These are phyloP conservation scores for Collybiopsis luxurians DNA, from an alignment of 768 basidiomycete genomes.

Conservation along the genomic window DNA sequence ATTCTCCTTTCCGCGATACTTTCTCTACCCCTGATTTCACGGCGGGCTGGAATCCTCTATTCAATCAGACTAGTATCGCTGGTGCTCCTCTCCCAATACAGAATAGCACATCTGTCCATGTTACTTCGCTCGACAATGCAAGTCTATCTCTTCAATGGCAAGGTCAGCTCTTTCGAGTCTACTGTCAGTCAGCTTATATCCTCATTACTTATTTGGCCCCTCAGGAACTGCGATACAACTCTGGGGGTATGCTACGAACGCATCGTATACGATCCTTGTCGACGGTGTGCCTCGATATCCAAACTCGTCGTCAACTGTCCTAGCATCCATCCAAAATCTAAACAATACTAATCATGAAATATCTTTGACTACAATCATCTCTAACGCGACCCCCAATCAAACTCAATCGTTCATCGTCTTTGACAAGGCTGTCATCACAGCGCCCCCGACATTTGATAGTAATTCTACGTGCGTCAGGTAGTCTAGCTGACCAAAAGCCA, in stretches of 20 bases:
- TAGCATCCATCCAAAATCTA: slow-evolving; percentile 50
- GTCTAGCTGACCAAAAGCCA: not conserved
- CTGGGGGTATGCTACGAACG: slow-evolving; percentile 44
- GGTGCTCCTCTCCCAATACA: slow-evolving; percentile 42
- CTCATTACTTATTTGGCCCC: not conserved
- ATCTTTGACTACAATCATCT: slow-evolving; percentile 46
- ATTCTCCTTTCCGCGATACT: slow-evolving; percentile 59
- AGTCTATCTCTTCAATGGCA: slow-evolving; percentile 56
- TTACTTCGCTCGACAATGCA: slow-evolving; percentile 60
- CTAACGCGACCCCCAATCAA: slow-evolving; percentile 23
- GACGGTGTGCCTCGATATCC: slow-evolving; percentile 40
- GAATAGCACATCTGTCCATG: slow-evolving; percentile 50
- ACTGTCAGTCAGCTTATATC: not conserved
- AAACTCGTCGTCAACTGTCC: slow-evolving; percentile 30
- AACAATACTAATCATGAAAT: slow-evolving; percentile 51
- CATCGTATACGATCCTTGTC: slow-evolving; percentile 47
- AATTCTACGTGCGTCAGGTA: slow-evolving; percentile 30
- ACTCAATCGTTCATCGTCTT: slow-evolving; percentile 47
- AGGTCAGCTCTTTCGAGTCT: slow-evolving; percentile 39
- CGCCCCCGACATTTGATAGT: slow-evolving; percentile 19
- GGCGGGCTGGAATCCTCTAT: slow-evolving; percentile 71
- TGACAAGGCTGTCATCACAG: slow-evolving; percentile 52
- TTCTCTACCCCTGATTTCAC: slow-evolving; percentile 44
- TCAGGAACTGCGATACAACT: slow-evolving; percentile 67
- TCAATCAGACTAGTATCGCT: slow-evolving; percentile 38